Evolutionary conservation across 2,329 filamentous ascomycete genomes (phyloP), one percentile per base, ranked within the genome.

Genomic region (Neospermospora avenae): DNA sequence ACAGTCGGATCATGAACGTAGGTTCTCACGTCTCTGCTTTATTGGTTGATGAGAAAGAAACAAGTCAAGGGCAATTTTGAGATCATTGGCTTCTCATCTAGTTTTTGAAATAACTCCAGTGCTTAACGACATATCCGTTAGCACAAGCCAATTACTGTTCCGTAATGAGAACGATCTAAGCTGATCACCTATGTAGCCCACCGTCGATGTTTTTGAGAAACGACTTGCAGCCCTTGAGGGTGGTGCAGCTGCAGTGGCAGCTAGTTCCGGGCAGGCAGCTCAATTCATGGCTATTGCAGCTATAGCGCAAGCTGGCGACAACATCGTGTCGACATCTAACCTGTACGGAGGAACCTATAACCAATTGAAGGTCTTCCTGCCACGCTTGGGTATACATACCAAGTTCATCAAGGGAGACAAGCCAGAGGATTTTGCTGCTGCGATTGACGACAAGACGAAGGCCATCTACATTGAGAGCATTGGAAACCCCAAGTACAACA

Each of bases 311-410:
- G 83, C 86, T 0, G 93, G 93, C 51, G 93, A 97, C 80, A 97
- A 97, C 80, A 96, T 97, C 68, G 84, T 97, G 55, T 88, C 91
- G 13, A 96, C 93, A 6, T 87, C 88, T 54, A 96, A 96, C 77
- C 80, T 97, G 59, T 96, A 97, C 77, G 93, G 93, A 66, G 93
- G 93, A 74, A 97, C 93, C 16, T 97, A 96, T 81, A 97, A 98
- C 78, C 93, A 97, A 79, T 86, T 97, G 78, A 97, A 97, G 78
- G 92, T 97, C 48, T 83, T 91, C 67, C 81, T 97, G 58, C 89
- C 91, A 6, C 85, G 93, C n/a, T 77, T 96, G 48, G 93, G 93
- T 63, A 92, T 98, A 72, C 80, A 80, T 44, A 95, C 91, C 71
- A 96, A 93, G 78, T 97, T 97, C 69, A 83, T 96, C 70, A 81